These are phyloP conservation scores for Coemansia sp. DNA, from an alignment of 192 early-diverging fungal species.

Conservation along the genomic window DNA sequence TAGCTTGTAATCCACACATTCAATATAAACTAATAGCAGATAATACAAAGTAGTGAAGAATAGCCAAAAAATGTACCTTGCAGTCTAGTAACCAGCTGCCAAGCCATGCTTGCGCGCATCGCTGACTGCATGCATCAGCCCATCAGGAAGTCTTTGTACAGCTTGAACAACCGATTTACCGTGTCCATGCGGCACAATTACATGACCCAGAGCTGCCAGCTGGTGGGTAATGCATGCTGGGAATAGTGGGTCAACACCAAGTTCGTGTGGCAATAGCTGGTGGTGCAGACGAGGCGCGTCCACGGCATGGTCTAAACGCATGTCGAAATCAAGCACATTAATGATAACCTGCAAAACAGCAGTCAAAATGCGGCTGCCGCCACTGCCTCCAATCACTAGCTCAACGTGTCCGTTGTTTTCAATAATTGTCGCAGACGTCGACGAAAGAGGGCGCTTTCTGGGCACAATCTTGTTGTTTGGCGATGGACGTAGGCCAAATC, in stretches of 20 bases:
- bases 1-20: background rate
- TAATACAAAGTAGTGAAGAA: background rate
- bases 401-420: slow-evolving; percentile 59
- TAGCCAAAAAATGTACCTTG: background rate
- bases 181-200: slow-evolving; percentile 33
- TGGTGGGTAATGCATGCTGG: slow-evolving; percentile 24
- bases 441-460: slow-evolving; percentile 77
- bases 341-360: slow-evolving; percentile 72
- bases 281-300: slow-evolving; percentile 79
- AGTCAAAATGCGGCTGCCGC: slow-evolving; percentile 83
- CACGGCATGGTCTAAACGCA: slow-evolving; percentile 69
- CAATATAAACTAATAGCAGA: background rate
- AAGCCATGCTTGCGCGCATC: slow-evolving; percentile 66
- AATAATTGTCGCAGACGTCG: slow-evolving; percentile 54
- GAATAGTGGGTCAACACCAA: slow-evolving; percentile 56
- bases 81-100: slow-evolving; percentile 57
- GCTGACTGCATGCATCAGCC: slow-evolving; percentile 59
- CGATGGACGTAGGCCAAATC: slow-evolving; percentile 79
- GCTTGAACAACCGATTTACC: slow-evolving; percentile 60
- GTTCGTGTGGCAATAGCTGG: slow-evolving; percentile 82
- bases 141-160: slow-evolving; percentile 49
- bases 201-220: slow-evolving; percentile 49
- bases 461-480: slow-evolving; percentile 80
- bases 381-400: slow-evolving; percentile 80
- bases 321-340: slow-evolving; percentile 71